phyloP scores from a whole-genome alignment of 2,329 filamentous ascomycete species.

The Talaromyces piceae region DNA sequence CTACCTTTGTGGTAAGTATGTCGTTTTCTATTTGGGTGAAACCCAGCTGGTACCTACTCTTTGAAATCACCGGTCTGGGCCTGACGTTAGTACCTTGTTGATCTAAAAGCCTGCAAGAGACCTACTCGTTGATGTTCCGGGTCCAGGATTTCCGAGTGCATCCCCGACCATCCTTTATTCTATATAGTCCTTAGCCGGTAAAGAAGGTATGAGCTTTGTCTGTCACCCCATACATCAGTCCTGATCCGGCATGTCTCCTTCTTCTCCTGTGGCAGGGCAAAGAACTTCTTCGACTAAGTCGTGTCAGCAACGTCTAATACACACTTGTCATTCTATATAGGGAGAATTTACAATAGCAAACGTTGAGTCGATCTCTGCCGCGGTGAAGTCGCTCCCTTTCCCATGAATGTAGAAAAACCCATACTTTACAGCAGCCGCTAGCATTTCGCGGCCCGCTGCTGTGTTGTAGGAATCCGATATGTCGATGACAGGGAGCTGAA shows the following conservation, averaged over 20 bases:
- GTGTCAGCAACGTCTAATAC: neutral
- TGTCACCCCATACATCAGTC: slow-evolving; percentile 42
- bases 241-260: slow-evolving; percentile 70
- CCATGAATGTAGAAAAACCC: slow-evolving; percentile 89
- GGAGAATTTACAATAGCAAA: slow-evolving; percentile 77
- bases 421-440: slow-evolving; percentile 71
- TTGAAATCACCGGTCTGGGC: slow-evolving; percentile 72
- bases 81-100: slow-evolving; percentile 3
- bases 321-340: too few relatives aligned
- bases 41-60: slow-evolving; percentile 50
- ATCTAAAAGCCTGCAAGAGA: slow-evolving; percentile 5
- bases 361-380: slow-evolving; percentile 57
- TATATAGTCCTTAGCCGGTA: slow-evolving; percentile 27
- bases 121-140: slow-evolving; percentile 69
- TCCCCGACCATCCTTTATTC: slow-evolving; percentile 82
- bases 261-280: slow-evolving; percentile 60
- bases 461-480: slow-evolving; percentile 57
- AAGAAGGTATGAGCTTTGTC: neutral
- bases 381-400: slow-evolving; percentile 60
- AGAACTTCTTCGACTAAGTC: slow-evolving; percentile 62
- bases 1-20: slow-evolving; percentile 36
- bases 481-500: slow-evolving; percentile 72
- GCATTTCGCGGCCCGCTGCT: slow-evolving; percentile 58
- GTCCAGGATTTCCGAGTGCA: slow-evolving; percentile 84
- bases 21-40: neutral